Conservation (phyloP, 2,329 filamentous ascomycete species). For the Aspergillus sp. region DNA sequence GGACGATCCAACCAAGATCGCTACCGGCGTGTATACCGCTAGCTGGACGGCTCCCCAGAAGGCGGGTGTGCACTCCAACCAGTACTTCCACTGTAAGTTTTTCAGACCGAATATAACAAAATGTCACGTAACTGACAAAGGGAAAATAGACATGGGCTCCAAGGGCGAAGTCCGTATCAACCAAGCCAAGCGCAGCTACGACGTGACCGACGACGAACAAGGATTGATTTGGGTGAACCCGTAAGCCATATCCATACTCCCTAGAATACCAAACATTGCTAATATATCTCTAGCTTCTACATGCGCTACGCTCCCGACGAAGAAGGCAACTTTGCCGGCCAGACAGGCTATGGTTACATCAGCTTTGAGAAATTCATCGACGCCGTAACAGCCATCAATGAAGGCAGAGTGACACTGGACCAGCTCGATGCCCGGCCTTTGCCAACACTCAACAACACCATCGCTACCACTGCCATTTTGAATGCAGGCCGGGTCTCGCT, state of each 20-base stretch:
- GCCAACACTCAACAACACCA: slow-evolving; percentile 82
- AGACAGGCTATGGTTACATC: slow-evolving; percentile 88
- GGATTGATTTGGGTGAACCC: slow-evolving; percentile 84
- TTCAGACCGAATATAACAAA: not conserved
- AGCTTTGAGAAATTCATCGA: slow-evolving; percentile 96
- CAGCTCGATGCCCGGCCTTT: slow-evolving; percentile 76
- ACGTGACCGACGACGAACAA: slow-evolving; percentile 76
- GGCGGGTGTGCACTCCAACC: slow-evolving; percentile 92
- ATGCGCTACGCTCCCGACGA: slow-evolving; percentile 94
- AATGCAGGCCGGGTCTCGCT: slow-evolving; percentile 81
- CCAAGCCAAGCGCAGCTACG: slow-evolving; percentile 91
- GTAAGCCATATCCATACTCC: slow-evolving; percentile 30
- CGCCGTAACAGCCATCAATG: slow-evolving; percentile 73
- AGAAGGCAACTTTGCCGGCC: slow-evolving; percentile 88
- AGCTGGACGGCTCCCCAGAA: slow-evolving; percentile 92
- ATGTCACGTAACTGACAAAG: slow-evolving; percentile 1
- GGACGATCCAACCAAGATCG: slow-evolving; percentile 63
- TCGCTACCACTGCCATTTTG: slow-evolving; percentile 86
- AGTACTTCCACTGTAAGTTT: slow-evolving; percentile 77
- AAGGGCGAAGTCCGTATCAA: slow-evolving; percentile 84
- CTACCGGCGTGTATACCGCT: slow-evolving; percentile 86
- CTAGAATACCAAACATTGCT: not conserved
- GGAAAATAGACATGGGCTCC: slow-evolving; percentile 60
- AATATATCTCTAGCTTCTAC: slow-evolving; percentile 58
- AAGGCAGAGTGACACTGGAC: slow-evolving; percentile 64